Conservation (phyloP, 1,139 yeast genomes). For the Debaryomyces sp. region DNA sequence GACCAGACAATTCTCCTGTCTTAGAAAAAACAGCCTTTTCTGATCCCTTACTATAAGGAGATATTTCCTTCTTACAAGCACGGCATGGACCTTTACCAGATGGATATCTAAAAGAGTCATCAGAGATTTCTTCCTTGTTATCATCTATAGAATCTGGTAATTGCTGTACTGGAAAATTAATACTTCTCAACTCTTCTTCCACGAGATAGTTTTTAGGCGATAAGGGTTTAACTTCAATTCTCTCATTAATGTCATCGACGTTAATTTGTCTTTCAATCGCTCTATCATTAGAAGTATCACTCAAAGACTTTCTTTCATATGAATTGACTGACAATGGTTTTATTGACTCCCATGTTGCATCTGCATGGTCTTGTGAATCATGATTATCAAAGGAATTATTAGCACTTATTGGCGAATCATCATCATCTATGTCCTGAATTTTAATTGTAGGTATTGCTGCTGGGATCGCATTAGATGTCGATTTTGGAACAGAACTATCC, state of each 20-base stretch:
- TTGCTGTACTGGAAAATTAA: slow-evolving; percentile 23
- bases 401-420: not conserved
- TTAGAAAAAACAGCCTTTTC: slow-evolving; percentile 64
- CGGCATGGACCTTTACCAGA: slow-evolving; percentile 81
- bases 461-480: not conserved
- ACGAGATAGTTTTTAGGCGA: slow-evolving; percentile 35
- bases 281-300: not conserved
- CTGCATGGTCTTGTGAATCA: slow-evolving; percentile 5
- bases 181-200: slow-evolving; percentile 31
- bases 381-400: not conserved
- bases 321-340: slow-evolving; percentile 30
- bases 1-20: slow-evolving; percentile 83
- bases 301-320: slow-evolving; percentile 11
- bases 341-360: slow-evolving; percentile 25
- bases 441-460: slow-evolving; percentile 20
- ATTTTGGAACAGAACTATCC: not conserved
- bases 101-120: slow-evolving; percentile 30
- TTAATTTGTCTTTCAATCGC: not conserved
- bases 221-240: slow-evolving; percentile 25
- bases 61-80: slow-evolving; percentile 53
- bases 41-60: slow-evolving; percentile 44
- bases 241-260: not conserved
- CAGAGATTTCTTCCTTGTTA: not conserved
- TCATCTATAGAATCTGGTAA: not conserved
- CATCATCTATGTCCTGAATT: slow-evolving; percentile 14